phyloP scores from a whole-genome alignment of 1,284 basidiomycete genomes.

The Grifola frondosa region DNA sequence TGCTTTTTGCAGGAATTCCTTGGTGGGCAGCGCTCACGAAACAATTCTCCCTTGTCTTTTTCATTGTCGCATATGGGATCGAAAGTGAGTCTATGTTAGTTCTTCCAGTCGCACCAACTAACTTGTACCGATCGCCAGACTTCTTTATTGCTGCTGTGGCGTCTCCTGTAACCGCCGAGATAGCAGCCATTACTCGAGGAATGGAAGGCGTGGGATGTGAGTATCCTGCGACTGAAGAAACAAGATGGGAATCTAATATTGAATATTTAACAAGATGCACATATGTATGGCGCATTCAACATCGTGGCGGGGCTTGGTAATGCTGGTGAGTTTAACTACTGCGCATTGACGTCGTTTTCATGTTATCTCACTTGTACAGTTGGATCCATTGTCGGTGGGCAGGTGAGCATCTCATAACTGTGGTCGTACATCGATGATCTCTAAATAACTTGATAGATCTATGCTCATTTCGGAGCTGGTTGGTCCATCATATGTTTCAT shows the following conservation, averaged over 20 bases:
- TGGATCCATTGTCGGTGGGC: conserved; percentile 67
- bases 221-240: no score
- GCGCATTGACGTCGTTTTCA: neutral
- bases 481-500: no score
- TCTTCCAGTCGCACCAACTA: no score
- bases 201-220: conserved; percentile 67
- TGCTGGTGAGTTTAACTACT: conserved; percentile 36
- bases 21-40: no score
- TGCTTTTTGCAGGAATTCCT: no score
- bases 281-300: conserved; percentile 69
- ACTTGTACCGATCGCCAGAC: conserved; percentile 39
- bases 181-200: conserved; percentile 53
- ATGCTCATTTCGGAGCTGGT: no score
- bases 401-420: no score
- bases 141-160: conserved; percentile 59
- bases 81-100: conserved; percentile 44
- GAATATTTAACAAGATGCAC: conserved; percentile 46
- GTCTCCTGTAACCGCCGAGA: conserved; percentile 61
- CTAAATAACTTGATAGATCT: no score
- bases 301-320: conserved; percentile 65
- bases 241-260: conserved; percentile 13
- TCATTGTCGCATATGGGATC: conserved; percentile 59
- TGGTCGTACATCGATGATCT: no score
- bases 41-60: conserved; percentile 51
- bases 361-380: conserved; percentile 39